Evolutionary conservation across 352 stramenopile species (phyloP).

Genomic region (Pseudoperonospora humuli): DNA sequence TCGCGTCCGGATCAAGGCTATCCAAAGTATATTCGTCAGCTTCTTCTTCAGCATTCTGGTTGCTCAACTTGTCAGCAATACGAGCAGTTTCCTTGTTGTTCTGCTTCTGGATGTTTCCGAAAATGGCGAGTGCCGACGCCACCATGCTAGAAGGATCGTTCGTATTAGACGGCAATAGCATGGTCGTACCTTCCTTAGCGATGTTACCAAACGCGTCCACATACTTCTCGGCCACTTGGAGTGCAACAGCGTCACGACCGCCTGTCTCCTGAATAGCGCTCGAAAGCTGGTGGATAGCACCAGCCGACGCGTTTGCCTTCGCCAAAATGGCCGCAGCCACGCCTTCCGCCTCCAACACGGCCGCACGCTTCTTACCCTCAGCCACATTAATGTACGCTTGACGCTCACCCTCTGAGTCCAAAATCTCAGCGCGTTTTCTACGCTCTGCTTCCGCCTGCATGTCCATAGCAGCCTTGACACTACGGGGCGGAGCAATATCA

Average conservation of each 20-base stretch:
- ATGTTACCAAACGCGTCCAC: conserved; percentile 87
- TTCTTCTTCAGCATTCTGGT: conserved; percentile 10
- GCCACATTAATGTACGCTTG: conserved; percentile 88
- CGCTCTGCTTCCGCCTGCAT: conserved; percentile 90
- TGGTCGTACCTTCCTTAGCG: conserved; percentile 85
- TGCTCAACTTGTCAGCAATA: conserved; percentile 12
- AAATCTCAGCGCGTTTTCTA: conserved; percentile 87
- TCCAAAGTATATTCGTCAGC: conserved; percentile 63
- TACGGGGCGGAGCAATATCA: conserved; percentile 82
- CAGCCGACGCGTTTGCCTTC: conserved; percentile 71
- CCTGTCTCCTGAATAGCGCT: conserved; percentile 54
- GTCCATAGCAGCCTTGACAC: conserved; percentile 87
- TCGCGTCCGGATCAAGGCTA: conserved; percentile 30
- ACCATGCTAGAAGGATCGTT: conserved; percentile 87
- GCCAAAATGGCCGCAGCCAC: conserved; percentile 79
- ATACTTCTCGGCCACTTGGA: conserved; percentile 89
- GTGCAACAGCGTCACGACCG: conserved; percentile 72
- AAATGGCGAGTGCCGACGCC: conserved; percentile 84
- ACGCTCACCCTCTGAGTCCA: conserved; percentile 86
- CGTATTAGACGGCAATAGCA: conserved; percentile 71
- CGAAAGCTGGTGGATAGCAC: conserved; percentile 73
- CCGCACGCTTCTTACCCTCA: conserved; percentile 85
- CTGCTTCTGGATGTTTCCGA: conserved; percentile 83
- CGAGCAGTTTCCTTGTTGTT: conserved; percentile 27
- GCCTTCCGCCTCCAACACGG: conserved; percentile 78